Evolutionary conservation across 1,284 basidiomycete species (phyloP), one percentile per base, ranked within the genome.

Genomic region (Cystobasidium sp.): DNA sequence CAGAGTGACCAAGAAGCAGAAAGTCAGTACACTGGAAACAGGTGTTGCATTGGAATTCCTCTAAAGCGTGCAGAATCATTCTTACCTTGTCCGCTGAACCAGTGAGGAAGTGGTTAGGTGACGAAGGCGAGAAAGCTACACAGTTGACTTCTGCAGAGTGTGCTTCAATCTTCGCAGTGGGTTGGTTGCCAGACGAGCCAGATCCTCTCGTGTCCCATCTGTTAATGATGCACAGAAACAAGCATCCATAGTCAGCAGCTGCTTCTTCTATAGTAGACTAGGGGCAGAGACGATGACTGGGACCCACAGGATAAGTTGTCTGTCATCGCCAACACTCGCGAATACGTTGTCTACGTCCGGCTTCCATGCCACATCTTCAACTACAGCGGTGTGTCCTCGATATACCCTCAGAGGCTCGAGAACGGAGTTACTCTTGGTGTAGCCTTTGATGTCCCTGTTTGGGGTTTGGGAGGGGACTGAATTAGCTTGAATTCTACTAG

Each of bases 321-420:
- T 91, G 82, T 99, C 96, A 79, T 99, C 96, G 43, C 95, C 94
- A n/a, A 97, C 96, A 77, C 94, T 97, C 2, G 91, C 95, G 80
- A 99, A 95, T 61, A 95, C 85, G 78, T 90, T 89, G 74, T 94
- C 93, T 81, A 91, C 86, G 22, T 87, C 88, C 12, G 90, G 85
- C 83, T 97, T 92, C 96, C 96, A 99, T 77, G 97, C 94, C 1
- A 99, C 95, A 81, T 99, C 97, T 92, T 93, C 94, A 68, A 97
- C 94, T 55, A 94, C 89, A 31, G 92, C 90, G 0, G 89, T 89
- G 81, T 97, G 94, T 0, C 95, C 96, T 75, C 88, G 88, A 85
- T 92, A 99, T 20, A 91, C 87, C 61, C 86, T 88, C 1, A 91
- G 85, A 8, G 97, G 94, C 75, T 95, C 90, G 20, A 99, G 86